phyloP scores from a whole-genome alignment of 1,284 basidiomycete genomes.

The Kalmanozyma brasiliensis region DNA sequence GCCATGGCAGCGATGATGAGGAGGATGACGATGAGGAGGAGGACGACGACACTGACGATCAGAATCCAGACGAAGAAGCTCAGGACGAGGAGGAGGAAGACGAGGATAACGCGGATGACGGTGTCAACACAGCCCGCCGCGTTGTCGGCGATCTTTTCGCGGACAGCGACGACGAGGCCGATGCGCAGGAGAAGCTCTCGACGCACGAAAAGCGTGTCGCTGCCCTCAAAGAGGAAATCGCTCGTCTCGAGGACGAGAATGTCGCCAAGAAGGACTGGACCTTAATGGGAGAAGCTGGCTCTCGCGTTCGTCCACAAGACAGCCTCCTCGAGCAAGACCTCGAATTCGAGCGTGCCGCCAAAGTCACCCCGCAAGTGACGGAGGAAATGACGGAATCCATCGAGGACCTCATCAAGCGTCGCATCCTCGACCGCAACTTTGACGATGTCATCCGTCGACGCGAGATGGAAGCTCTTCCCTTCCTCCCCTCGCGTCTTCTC shows the following conservation, averaged over 20 bases:
- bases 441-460: slow-evolving; percentile 89
- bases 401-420: slow-evolving; percentile 89
- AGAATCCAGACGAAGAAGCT: slow-evolving; percentile 61
- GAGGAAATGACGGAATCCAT: slow-evolving; percentile 84
- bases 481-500: slow-evolving; percentile 87
- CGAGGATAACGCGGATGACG: slow-evolving; percentile 60
- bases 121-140: slow-evolving; percentile 69
- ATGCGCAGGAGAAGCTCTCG: slow-evolving; percentile 66
- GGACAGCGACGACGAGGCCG: slow-evolving; percentile 70
- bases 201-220: slow-evolving; percentile 71
- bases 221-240: slow-evolving; percentile 72
- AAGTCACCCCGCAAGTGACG: slow-evolving; percentile 87
- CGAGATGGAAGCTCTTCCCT: slow-evolving; percentile 76
- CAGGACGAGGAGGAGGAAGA: slow-evolving; percentile 41
- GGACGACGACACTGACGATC: no score
- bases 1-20: slow-evolving; percentile 49
- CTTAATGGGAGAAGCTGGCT: slow-evolving; percentile 87
- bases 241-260: slow-evolving; percentile 72
- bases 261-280: slow-evolving; percentile 83
- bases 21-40: slow-evolving; percentile 49
- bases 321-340: slow-evolving; percentile 92
- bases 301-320: slow-evolving; percentile 85
- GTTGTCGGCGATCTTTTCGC: slow-evolving; percentile 72
- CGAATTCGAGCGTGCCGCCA: slow-evolving; percentile 89
- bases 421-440: slow-evolving; percentile 85